Conservation (phyloP, 805 yeast species). For the Sugiyamaella floridensis region DNA sequence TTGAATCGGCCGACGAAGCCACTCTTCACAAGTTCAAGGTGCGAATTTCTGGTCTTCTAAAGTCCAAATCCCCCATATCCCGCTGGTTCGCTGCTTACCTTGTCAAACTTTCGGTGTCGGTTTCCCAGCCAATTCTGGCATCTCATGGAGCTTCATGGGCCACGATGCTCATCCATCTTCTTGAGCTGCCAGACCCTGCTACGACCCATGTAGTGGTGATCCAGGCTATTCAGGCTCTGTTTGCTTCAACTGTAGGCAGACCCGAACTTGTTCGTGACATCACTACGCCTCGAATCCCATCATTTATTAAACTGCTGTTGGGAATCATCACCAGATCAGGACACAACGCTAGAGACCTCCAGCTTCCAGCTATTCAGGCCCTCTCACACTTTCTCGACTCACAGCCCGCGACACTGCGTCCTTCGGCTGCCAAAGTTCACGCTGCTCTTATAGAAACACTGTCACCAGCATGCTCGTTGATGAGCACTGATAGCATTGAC, state of each 20-base stretch:
- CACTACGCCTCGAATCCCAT: conserved; percentile 69
- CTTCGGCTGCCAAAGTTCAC: conserved; percentile 60
- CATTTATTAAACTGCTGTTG: conserved; percentile 47
- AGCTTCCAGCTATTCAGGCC: conserved; percentile 33
- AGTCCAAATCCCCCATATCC: conserved; percentile 29
- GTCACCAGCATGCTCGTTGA: not conserved
- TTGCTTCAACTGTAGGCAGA: conserved; percentile 49
- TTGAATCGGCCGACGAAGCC: conserved; percentile 11
- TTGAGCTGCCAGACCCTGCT: conserved; percentile 31
- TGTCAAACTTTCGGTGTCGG: conserved; percentile 20
- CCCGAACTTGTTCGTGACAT: conserved; percentile 79
- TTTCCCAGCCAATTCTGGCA: conserved; percentile 28
- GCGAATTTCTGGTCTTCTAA: conserved; percentile 31
- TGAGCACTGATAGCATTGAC: not conserved
- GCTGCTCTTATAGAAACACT: conserved; percentile 35
- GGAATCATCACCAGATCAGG: conserved; percentile 32
- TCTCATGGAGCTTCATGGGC: conserved; percentile 36
- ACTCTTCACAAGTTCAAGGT: conserved; percentile 27
- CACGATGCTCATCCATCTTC: conserved; percentile 31
- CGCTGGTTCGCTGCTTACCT: conserved; percentile 36
- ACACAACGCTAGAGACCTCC: conserved; percentile 17
- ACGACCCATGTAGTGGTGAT: conserved; percentile 28
- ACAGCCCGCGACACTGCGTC: conserved; percentile 77
- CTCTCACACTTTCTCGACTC: conserved; percentile 41
- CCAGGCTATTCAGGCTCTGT: conserved; percentile 23